Conservation (phyloP, 768 basidiomycete genomes). For the Vararia minispora region DNA sequence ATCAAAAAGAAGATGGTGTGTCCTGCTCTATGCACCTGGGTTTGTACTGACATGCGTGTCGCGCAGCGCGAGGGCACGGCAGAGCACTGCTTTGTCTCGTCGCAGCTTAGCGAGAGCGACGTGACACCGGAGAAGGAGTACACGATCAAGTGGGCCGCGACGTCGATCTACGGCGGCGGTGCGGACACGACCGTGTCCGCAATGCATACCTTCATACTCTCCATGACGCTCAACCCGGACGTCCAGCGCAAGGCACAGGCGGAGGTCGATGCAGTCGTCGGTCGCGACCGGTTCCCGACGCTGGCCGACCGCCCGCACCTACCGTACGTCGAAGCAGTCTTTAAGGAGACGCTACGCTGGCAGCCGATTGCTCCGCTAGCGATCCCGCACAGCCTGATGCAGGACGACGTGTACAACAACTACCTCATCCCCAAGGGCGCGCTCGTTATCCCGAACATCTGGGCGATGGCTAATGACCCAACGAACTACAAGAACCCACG, state of each 20-base stretch:
- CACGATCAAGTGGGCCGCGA: constrained; percentile 3
- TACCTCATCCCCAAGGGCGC: no score
- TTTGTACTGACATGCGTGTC: background rate
- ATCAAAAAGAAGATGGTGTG: constrained; percentile 10
- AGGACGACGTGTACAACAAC: no score
- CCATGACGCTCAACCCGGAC: constrained; percentile 18
- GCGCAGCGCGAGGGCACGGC: background rate
- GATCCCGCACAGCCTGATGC: no score
- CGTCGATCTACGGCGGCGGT: constrained; percentile 2
- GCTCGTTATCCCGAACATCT: no score
- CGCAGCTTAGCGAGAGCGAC: background rate
- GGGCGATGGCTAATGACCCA: constrained; percentile 6
- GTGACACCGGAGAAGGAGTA: background rate
- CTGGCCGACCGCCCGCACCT: constrained; percentile 14
- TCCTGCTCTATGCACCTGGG: no score
- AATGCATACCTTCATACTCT: constrained; percentile 8
- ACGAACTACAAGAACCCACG: constrained; percentile 18
- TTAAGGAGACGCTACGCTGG: constrained; percentile 20
- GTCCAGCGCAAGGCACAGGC: constrained; percentile 17
- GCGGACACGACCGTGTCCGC: constrained; percentile 6
- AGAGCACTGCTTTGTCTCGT: background rate
- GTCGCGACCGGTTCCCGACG: constrained; percentile 16
- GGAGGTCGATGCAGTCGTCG: constrained; percentile 18
- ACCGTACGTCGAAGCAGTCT: constrained; percentile 18
- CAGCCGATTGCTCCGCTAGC: constrained; percentile 14